Conservation (phyloP, 2,329 filamentous ascomycete genomes). For the Paracamarosporium sp. region DNA sequence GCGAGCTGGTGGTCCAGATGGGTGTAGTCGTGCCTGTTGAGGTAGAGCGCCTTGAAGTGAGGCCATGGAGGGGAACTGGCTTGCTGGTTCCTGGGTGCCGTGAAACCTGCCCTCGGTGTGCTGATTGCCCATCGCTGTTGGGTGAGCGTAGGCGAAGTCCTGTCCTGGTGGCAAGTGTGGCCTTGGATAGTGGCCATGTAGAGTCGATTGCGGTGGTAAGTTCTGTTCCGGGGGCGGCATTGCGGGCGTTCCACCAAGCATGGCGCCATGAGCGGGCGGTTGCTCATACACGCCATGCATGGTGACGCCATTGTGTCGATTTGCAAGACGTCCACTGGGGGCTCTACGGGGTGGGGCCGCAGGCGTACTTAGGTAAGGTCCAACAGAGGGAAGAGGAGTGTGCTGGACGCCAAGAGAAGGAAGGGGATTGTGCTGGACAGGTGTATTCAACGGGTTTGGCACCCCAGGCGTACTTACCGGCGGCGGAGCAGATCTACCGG, state of each 20-base stretch:
- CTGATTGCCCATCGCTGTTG: neutral
- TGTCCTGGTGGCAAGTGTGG: neutral
- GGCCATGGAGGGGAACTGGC: neutral
- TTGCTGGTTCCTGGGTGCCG: neutral
- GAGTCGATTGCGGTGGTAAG: neutral
- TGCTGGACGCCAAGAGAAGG: too few species aligned
- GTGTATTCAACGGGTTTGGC: too few species aligned
- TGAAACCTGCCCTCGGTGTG: neutral
- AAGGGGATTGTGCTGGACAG: too few species aligned
- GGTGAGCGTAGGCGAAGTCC: neutral
- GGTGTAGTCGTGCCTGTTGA: neutral
- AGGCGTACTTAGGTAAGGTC: neutral
- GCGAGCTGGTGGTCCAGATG: neutral
- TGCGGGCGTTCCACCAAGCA: neutral
- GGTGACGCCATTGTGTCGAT: neutral
- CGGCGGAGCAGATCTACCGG: too few species aligned
- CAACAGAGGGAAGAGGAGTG: neutral
- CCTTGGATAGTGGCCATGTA: neutral
- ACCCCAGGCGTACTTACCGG: too few species aligned
- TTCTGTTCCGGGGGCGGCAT: neutral
- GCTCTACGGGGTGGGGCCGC: neutral
- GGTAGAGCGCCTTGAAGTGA: neutral
- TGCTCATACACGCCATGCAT: neutral
- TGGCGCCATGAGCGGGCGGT: neutral
- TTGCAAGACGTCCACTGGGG: slow-evolving; percentile 2